A percentile compares a stretch with the other conserved stretches of the same genome.
phyloP scores from a whole-genome alignment of 768 basidiomycete genomes.

The Boletus sp. region DNA sequence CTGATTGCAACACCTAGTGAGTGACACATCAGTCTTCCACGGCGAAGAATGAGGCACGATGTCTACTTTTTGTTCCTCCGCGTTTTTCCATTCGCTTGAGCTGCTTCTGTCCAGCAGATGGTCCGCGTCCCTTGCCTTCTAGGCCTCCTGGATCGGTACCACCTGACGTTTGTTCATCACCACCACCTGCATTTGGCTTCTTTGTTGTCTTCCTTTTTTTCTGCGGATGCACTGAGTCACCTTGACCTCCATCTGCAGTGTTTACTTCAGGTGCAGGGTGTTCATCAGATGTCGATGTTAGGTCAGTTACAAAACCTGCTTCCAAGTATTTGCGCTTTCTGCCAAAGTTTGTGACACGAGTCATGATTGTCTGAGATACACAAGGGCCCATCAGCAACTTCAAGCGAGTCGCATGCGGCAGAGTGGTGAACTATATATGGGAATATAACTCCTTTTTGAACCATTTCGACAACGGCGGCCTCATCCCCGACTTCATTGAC shows the following conservation, averaged over 20 bases:
- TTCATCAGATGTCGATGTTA: conserved; percentile 4
- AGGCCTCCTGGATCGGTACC: conserved; percentile 18
- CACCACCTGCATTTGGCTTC: conserved; percentile 34
- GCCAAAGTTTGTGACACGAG: conserved; percentile 72
- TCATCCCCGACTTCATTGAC: neutral
- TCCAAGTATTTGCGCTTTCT: conserved; percentile 70
- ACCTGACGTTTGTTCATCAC: conserved; percentile 3
- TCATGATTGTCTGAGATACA: conserved; percentile 47
- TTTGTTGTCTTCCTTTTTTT: conserved; percentile 61
- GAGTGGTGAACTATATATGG: neutral
- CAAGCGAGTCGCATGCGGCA: no score
- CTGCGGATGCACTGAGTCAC: conserved; percentile 36
- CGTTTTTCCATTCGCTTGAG: conserved; percentile 31
- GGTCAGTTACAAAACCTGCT: conserved; percentile 46
- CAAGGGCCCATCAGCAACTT: no score
- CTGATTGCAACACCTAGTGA: conserved; percentile 23
- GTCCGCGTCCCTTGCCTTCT: conserved; percentile 19
- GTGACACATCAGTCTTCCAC: conserved; percentile 18
- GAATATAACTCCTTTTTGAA: conserved; percentile 2
- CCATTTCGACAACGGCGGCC: no score
- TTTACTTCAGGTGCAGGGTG: neutral
- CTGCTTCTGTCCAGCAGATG: conserved; percentile 23
- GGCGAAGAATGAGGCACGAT: neutral
- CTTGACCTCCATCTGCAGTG: conserved; percentile 2
- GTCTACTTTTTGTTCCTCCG: conserved; percentile 25